Evolutionary conservation across 23 red algal species (phyloP).

Genomic region (Gracilaria gracilis): DNA sequence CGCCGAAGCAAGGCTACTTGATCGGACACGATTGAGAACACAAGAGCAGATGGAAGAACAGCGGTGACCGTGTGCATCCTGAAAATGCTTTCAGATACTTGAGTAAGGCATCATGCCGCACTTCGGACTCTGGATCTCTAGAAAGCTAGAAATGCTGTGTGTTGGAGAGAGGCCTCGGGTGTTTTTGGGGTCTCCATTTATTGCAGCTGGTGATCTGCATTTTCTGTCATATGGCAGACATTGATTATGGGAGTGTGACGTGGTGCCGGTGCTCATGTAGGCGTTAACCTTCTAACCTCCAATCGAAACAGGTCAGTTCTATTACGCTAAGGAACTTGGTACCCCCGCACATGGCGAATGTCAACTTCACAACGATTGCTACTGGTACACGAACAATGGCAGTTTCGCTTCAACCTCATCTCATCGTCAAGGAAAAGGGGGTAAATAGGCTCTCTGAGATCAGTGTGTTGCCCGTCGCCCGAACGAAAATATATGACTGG

Average conservation of each 20-base stretch:
- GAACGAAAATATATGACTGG: neutral
- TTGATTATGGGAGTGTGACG: too few species aligned
- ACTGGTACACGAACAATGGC: neutral
- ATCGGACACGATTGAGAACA: neutral
- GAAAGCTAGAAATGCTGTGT: too few species aligned
- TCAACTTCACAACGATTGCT: neutral
- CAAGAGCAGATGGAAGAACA: neutral
- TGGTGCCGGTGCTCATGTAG: too few species aligned
- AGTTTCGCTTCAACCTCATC: neutral
- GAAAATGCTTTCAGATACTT: neutral
- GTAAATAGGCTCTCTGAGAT: neutral
- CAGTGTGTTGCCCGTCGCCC: neutral
- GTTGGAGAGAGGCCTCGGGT: too few species aligned
- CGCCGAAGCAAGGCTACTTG: neutral
- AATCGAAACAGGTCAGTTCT: too few species aligned
- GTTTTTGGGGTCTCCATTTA: too few species aligned
- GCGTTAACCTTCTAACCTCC: too few species aligned
- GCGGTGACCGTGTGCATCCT: neutral
- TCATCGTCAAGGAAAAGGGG: neutral
- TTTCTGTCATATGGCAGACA: too few species aligned
- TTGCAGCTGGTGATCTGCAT: too few species aligned
- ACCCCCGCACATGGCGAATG: too few species aligned
- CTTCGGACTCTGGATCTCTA: too few species aligned
- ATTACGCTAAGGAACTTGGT: too few species aligned
- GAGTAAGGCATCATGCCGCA: neutral